These are phyloP conservation scores for Paraleonurus japonicus DNA, from an alignment of 257 asterid species.

Conservation along the genomic window DNA sequence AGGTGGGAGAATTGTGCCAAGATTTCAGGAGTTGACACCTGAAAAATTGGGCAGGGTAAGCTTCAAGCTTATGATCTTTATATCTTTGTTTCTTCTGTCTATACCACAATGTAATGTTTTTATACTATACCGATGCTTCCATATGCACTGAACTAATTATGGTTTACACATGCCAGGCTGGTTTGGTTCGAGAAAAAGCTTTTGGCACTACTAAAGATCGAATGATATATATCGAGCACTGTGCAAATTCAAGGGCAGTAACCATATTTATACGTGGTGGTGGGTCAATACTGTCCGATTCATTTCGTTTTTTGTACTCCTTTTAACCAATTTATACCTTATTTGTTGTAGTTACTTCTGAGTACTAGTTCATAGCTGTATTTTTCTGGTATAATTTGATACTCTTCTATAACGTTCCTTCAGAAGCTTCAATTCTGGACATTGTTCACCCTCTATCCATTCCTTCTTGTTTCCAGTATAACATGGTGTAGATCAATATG, in stretches of 20 bases:
- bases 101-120: neutral
- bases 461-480: neutral
- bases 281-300: constrained; percentile 37
- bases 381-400: neutral
- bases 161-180: constrained; percentile 58
- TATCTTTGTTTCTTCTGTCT: neutral
- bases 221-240: constrained; percentile 96
- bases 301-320: neutral
- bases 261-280: constrained; percentile 98
- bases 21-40: constrained; percentile 91
- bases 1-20: constrained; percentile 99
- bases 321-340: neutral
- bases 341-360: neutral
- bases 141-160: constrained; percentile 4
- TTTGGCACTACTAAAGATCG: constrained; percentile 97
- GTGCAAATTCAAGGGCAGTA: constrained; percentile 97
- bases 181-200: constrained; percentile 90
- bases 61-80: neutral
- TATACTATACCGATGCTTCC: neutral
- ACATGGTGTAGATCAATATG: neutral
- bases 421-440: neutral
- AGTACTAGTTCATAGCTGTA: neutral
- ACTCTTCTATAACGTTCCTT: neutral
- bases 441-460: neutral
- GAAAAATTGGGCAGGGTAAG: constrained; percentile 85